These are phyloP conservation scores for Euphorbia schlechtendalii DNA, from an alignment of 441 rosid species.

Conservation along the genomic window DNA sequence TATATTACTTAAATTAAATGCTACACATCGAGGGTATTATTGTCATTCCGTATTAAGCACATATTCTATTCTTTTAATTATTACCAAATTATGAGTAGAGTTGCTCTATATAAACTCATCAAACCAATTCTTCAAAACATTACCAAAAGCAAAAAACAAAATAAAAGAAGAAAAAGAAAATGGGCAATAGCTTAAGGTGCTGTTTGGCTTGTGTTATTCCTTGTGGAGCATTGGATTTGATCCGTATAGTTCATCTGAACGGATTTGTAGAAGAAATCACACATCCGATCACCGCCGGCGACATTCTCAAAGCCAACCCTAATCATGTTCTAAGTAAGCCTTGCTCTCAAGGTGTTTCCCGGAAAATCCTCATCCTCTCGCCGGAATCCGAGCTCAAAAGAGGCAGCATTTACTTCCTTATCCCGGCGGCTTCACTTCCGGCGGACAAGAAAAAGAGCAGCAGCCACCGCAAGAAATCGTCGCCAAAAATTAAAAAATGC, in stretches of 20 bases:
- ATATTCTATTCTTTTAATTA: not conserved
- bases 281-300: slow-evolving; percentile 64
- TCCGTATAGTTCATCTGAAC: slow-evolving; percentile 80
- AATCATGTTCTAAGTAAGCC: slow-evolving; percentile 80
- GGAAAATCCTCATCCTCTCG: slow-evolving; percentile 63
- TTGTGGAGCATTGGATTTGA: slow-evolving; percentile 87
- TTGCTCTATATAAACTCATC: slow-evolving; percentile 25
- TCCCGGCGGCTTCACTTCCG: slow-evolving; percentile 58
- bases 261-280: slow-evolving; percentile 81
- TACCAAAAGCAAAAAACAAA: not conserved
- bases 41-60: not conserved
- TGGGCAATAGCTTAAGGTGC: slow-evolving; percentile 88
- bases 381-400: slow-evolving; percentile 87
- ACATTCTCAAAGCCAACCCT: slow-evolving; percentile 70
- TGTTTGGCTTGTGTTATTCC: slow-evolving; percentile 92
- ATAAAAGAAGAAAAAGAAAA: slow-evolving; percentile 14
- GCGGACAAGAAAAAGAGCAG: slow-evolving; percentile 31
- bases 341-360: slow-evolving; percentile 62
- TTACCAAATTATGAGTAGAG: slow-evolving; percentile 6
- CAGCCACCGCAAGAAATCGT: slow-evolving; percentile 9
- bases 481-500: slow-evolving; percentile 19
- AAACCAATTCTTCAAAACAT: slow-evolving; percentile 8
- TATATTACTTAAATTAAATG: not conserved
- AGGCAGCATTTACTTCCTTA: slow-evolving; percentile 79
- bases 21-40: not conserved